Percentiles rank a stretch among this genome's conserved stretches.
These are phyloP conservation scores for Podospora pseudopauciseta DNA, from an alignment of 495 filamentous ascomycete genomes.

Conservation along the genomic window DNA sequence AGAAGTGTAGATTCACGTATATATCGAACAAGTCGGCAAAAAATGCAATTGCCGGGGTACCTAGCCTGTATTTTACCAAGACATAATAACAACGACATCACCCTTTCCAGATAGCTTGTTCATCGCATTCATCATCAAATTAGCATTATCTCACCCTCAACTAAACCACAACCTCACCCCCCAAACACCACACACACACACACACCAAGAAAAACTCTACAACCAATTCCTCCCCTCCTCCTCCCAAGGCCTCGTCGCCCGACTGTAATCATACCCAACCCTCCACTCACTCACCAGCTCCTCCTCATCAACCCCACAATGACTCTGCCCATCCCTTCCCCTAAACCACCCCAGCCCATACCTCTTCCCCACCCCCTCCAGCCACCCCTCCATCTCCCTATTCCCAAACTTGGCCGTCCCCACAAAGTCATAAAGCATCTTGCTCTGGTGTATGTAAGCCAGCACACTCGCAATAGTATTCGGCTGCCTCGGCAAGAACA, in stretches of 20 bases:
- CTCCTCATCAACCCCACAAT: conserved; percentile 71
- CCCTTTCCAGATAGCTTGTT: too few relatives aligned
- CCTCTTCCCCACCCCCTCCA: conserved; percentile 54
- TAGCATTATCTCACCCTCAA: too few relatives aligned
- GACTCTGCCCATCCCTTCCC: conserved; percentile 60
- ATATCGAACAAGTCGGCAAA: too few relatives aligned
- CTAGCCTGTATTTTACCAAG: too few relatives aligned
- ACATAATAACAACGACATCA: too few relatives aligned
- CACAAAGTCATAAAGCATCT: conserved; percentile 70
- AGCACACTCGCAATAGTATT: conserved; percentile 69
- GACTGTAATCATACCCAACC: conserved; percentile 49
- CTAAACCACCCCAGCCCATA: conserved; percentile 72
- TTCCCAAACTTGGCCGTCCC: conserved; percentile 59
- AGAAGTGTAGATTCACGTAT: too few relatives aligned
- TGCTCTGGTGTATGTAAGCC: conserved; percentile 68
- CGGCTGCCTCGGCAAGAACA: conserved; percentile 69
- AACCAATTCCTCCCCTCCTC: conserved; percentile 34
- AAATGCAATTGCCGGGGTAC: too few relatives aligned
- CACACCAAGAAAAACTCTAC: not conserved
- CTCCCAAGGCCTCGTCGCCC: conserved; percentile 44
- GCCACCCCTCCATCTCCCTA: conserved; percentile 50
- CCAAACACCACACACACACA: too few relatives aligned
- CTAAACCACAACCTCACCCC: too few relatives aligned
- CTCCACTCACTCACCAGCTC: conserved; percentile 57
- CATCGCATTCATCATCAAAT: too few relatives aligned